A percentile compares a stretch with the other conserved stretches of the same genome.
Evolutionary conservation across 2,329 filamentous ascomycete species (phyloP).

Genomic region (Fonsecaea pugnacius): DNA sequence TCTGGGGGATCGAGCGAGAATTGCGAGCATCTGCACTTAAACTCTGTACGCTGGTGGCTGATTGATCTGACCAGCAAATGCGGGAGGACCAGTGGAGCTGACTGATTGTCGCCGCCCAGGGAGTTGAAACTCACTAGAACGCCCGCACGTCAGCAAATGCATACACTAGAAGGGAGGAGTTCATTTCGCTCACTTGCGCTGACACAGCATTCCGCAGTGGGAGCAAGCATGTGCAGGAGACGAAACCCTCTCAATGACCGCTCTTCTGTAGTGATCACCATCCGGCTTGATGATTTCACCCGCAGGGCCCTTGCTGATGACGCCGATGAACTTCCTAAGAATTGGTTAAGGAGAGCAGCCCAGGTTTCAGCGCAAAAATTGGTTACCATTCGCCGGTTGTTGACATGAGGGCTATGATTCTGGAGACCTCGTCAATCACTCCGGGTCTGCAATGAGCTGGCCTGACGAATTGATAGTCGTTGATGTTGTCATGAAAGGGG

Average conservation of each 20-base stretch:
- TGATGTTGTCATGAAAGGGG: slow-evolving; percentile 20
- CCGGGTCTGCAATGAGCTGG: slow-evolving; percentile 22
- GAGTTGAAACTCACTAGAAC: neutral
- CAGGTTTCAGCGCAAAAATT: neutral
- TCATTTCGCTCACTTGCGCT: slow-evolving; percentile 25
- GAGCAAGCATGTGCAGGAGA: slow-evolving; percentile 13
- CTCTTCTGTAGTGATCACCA: slow-evolving; percentile 21
- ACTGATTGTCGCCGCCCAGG: neutral
- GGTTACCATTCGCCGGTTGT: slow-evolving; percentile 21
- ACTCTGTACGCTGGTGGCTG: slow-evolving; percentile 9
- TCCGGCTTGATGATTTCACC: slow-evolving; percentile 19
- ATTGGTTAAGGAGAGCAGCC: neutral
- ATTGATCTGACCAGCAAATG: neutral
- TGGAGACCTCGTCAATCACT: slow-evolving; percentile 24
- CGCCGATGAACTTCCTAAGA: slow-evolving; percentile 26
- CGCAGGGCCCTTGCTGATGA: slow-evolving; percentile 26
- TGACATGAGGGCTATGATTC: slow-evolving; percentile 22
- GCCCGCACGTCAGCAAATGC: neutral
- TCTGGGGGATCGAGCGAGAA: neutral
- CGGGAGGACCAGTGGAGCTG: slow-evolving; percentile 1
- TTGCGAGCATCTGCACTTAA: neutral
- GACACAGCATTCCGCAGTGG: slow-evolving; percentile 38
- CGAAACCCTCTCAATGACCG: slow-evolving; percentile 24
- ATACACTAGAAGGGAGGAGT: neutral
- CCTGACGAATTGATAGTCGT: slow-evolving; percentile 18